These are phyloP conservation scores for Bipolaris gigantea DNA, from an alignment of 2,329 filamentous ascomycete genomes.

Conservation along the genomic window DNA sequence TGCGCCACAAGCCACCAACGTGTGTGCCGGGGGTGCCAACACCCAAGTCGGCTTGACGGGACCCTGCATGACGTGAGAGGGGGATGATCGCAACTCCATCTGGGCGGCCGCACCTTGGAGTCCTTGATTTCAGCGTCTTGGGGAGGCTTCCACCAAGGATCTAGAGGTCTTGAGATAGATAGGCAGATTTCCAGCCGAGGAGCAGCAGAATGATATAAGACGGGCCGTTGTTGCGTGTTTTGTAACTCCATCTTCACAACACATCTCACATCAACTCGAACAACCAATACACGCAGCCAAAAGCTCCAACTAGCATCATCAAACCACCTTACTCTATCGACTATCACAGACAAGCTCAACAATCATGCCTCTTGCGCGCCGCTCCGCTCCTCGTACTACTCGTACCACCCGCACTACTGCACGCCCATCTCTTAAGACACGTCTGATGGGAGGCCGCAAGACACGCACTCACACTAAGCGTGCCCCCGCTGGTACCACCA, in stretches of 20 bases:
- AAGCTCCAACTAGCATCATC: not conserved
- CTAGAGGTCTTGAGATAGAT: not conserved
- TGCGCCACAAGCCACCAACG: constrained; percentile 18
- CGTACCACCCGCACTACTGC: constrained; percentile 34
- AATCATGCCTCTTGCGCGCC: constrained; percentile 37
- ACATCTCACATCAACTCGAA: not conserved
- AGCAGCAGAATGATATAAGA: constrained; percentile 12
- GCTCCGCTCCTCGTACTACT: constrained; percentile 24
- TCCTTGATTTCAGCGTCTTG: constrained; percentile 28
- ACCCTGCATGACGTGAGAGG: constrained; percentile 33
- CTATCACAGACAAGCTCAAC: constrained; percentile 1
- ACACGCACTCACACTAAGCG: constrained; percentile 41
- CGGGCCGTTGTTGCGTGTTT: not conserved
- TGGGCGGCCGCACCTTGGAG: constrained; percentile 10
- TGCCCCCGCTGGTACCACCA: constrained; percentile 31
- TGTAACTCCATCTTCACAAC: not conserved
- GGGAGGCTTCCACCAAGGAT: not conserved
- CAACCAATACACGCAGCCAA: not conserved
- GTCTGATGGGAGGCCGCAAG: constrained; percentile 51
- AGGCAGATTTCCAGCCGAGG: not conserved
- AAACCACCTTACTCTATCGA: not conserved
- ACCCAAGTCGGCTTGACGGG: constrained; percentile 5
- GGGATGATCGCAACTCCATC: constrained; percentile 14
- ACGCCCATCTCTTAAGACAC: constrained; percentile 57
- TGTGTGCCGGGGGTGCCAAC: not conserved